Evolutionary conservation across 2,329 filamentous ascomycete genomes (phyloP), one percentile per base, ranked within the genome.

Genomic region (Xylariales sp.): DNA sequence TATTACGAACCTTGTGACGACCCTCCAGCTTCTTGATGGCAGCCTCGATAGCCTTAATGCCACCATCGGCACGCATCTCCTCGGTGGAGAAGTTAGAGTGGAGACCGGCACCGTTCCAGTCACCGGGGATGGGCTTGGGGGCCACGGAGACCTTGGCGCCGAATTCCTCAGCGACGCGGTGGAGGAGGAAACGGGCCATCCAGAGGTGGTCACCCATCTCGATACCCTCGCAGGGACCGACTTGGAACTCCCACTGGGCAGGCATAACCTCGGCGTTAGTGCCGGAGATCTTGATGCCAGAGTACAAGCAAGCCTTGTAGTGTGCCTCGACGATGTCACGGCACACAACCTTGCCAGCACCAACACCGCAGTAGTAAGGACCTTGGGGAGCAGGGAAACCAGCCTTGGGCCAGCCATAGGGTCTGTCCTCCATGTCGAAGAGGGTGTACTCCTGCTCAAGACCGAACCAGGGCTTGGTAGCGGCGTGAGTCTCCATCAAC

Each of bases 181-280:
- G 78, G 50, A 94, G 85, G 55, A 94, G 75, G 79, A 89, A 94
- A 50, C 88, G 85, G 49, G 87, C 86, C 57, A 95, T 75, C 93
- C 91, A 97, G 56, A 98, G 88, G 61, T 97, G 83, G 66, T 98
- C 93, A 65, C 93, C 93, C 76, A 97, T 85, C 62, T 83, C 73
- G 55, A 96, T 96, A 48, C 89, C 91, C 38, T 72, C 66, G 69
- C 88, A 95, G 48, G 91, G 91, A 41, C 91, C 91, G 56, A 96
- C 87, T 65, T 96, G 91, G 81, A 88, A 96, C 67, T 97, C 91
- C 91, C 91, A 97, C 69, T 96, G 91, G 44, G 86, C 89, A 48
- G 89, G 85, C 87, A 96, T 95, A 59, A 98, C 93, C 78, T 98
- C 93, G 50, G 93, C 93, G 68, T 98, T 98, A 72, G 93, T 97